These are phyloP conservation scores for Boechera retrofracta DNA, from an alignment of 345 rosid species.

Conservation along the genomic window DNA sequence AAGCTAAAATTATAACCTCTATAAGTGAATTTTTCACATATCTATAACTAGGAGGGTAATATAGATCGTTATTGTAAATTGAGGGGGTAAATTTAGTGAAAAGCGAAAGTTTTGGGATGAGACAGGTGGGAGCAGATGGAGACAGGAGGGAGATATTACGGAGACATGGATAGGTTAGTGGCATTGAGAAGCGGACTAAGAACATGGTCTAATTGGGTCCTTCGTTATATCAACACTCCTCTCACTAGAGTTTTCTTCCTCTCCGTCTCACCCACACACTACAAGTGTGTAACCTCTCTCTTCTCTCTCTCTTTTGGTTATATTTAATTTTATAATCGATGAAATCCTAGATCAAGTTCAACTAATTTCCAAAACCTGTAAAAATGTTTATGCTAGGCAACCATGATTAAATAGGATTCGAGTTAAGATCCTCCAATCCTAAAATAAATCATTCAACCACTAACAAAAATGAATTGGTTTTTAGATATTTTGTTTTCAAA, in stretches of 20 bases:
- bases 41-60: constrained; percentile 4
- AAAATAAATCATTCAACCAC: background rate
- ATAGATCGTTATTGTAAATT: background rate
- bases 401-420: too few species aligned
- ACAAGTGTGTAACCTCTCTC: constrained; percentile 55
- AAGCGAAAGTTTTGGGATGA: constrained; percentile 25
- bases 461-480: background rate
- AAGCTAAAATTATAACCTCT: background rate
- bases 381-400: too few species aligned
- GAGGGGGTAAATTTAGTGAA: background rate
- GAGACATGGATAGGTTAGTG: constrained; percentile 81
- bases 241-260: constrained; percentile 73
- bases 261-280: constrained; percentile 90
- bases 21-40: background rate
- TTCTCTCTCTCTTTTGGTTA: background rate
- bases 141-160: constrained; percentile 68
- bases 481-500: background rate
- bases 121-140: constrained; percentile 96
- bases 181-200: constrained; percentile 81
- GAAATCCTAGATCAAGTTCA: too few species aligned
- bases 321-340: too few species aligned
- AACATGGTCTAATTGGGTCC: constrained; percentile 91
- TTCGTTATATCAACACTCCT: constrained; percentile 56
- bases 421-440: background rate
- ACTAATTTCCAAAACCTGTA: too few species aligned